Evolutionary conservation across 1,139 yeast species (phyloP), one percentile per base, ranked within the genome.

Genomic region (Yamadazyma oceani): DNA sequence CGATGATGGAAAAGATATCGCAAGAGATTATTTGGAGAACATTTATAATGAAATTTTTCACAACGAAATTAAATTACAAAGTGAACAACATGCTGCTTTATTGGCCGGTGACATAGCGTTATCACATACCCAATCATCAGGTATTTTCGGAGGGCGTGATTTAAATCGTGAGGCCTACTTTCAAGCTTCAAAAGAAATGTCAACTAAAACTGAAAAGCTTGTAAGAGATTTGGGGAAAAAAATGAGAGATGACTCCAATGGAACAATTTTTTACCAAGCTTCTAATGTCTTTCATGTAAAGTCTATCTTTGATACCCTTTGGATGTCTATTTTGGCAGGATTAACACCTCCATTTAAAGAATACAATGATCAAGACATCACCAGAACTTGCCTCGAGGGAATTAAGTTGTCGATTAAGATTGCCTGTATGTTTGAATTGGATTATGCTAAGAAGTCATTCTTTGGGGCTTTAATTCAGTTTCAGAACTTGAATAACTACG

Each of bases 311-410:
- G 97, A 90, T 53, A 88, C 88, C 11, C 69, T 87, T 35, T 94
- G 99, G 99, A 89, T 92, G 97, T 88, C 97, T 0, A 78, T 92
- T 37, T 70, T 94, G 48, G 98, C 97, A 5, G 97, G 96, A 0
- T 72, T 94, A 37, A 88, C 97, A 0, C 94, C 95, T 3, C 95
- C 96, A 4, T 88, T 90, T 64, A 89, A 85, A 56, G 96, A 87
- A 43, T 82, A 84, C 44, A 94, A 87, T 46, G 96, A 89, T 49
- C 73, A 74, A 12, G 92, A 82, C 35, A 78, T 86, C 4, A 73
- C 85, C n/a, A 74, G 70, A 40, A 60, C 75, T 5, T 85, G 96
- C 50, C 68, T 94, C 41, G 95, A 87, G 49, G 98, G 97, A 9
- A 78, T 92, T 48, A 82, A 83, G 53, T 65, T 88, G 34, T 82